Evolutionary conservation across 116 monocot genomes (phyloP).

Genomic region (Cymodocea nodosa): DNA sequence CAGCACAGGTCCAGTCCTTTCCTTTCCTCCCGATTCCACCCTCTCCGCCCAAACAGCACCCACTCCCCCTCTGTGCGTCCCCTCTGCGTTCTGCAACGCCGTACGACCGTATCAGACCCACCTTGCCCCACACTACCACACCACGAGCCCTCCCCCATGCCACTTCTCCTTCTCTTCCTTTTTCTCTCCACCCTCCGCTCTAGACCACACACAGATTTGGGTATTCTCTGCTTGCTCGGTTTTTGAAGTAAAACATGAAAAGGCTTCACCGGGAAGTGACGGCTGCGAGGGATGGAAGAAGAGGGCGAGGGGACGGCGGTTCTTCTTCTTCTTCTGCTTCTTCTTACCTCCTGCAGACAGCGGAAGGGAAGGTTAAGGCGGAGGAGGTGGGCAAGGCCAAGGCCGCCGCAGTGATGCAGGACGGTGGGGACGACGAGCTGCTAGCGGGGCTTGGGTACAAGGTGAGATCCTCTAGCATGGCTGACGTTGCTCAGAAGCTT

Average conservation of each 20-base stretch:
- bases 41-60: constrained; percentile 5
- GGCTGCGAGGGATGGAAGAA: neutral
- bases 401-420: neutral
- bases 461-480: constrained; percentile 67
- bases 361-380: neutral
- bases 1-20: neutral
- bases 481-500: constrained; percentile 77
- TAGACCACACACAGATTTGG: constrained; percentile 1
- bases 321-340: no score
- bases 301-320: neutral
- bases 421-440: constrained; percentile 8
- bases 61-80: no score
- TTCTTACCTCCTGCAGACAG: no score
- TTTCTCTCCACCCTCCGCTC: neutral
- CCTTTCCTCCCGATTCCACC: neutral
- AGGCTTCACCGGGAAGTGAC: constrained; percentile 3
- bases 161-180: no score
- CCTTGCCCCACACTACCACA: neutral
- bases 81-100: constrained; percentile 2
- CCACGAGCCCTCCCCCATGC: neutral
- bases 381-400: neutral
- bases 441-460: constrained; percentile 72
- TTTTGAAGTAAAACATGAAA: constrained; percentile 8
- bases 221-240: neutral
- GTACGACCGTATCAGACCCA: constrained; percentile 8